phyloP scores from a whole-genome alignment of 148 eudicot species.

The Rhododendron kiyosumense region DNA sequence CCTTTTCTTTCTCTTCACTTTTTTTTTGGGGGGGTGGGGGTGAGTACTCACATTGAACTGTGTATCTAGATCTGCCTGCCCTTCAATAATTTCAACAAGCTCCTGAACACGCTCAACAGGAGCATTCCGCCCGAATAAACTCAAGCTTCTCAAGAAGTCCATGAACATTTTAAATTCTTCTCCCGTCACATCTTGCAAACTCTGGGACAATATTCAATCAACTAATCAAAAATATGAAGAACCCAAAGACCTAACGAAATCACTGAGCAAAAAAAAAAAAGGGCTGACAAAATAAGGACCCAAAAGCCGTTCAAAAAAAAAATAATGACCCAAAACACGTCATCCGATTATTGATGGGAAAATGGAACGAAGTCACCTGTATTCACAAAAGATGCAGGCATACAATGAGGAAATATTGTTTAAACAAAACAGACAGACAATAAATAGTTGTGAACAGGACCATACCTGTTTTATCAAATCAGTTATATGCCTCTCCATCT shows the following conservation, averaged over 20 bases:
- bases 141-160: conserved; percentile 81
- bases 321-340: not conserved
- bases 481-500: conserved; percentile 97
- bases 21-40: not conserved
- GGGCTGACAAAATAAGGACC: not conserved
- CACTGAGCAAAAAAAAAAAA: not conserved
- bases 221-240: not conserved
- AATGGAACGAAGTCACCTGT: not conserved
- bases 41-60: conserved; percentile 62
- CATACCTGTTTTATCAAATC: conserved; percentile 80
- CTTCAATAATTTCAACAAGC: conserved; percentile 81
- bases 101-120: conserved; percentile 78
- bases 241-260: not conserved
- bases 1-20: not conserved
- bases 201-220: conserved; percentile 46
- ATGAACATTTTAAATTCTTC: conserved; percentile 86
- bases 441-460: not conserved
- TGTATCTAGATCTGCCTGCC: conserved; percentile 93
- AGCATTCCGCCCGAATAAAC: conserved; percentile 75
- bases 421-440: not conserved
- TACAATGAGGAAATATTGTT: not conserved
- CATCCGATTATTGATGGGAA: not conserved
- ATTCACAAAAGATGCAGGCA: conserved; percentile 1
- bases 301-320: no score
- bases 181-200: conserved; percentile 86